Base-by-base conservation (phyloP, 441 rosid genomes). In the Bruguiera hainesii region DNA sequence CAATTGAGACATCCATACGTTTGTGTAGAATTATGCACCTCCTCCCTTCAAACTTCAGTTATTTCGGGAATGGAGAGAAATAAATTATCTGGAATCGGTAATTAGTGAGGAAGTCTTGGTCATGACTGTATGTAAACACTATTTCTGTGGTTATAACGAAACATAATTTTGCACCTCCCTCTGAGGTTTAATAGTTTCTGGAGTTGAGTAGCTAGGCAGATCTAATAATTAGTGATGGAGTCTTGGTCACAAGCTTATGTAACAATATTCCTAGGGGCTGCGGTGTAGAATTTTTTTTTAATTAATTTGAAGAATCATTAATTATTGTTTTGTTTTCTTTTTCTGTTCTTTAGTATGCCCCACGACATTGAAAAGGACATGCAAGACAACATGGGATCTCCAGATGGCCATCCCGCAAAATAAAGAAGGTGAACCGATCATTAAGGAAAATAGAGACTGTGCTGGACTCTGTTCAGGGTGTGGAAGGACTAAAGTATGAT, bases 361-460 rank as follows among this genome's bases (percentile, higher is more conserved):
- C 7, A 94, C 98, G 31, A 94, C 98, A 5, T 75, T 91, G 71
- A 89, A 94, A 84, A 86, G 98, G 73, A 94, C 91, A 78, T 23
- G 23, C 23, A 23, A 23, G 23, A 23, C 23, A 23, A 23, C 23
- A 23, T 23, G 23, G 23, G 23, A 23, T 23, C 23, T 23, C 23
- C 23, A 23, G 23, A 23, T 23, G 23, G 23, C 23, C 23, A 0
- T 23, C 23, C 23, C 23, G 97, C 20, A 94, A 94, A 84, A 91
- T 94, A 71, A 91, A 91, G 73, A 94, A 94, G 76, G 98, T 91
- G 77, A 94, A 87, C 64, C 80, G 97, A 35, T 94, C 98, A 1
- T 70, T 94, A 58, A 83, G 61, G 76, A 94, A 85, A 80, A 89
- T 91, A 81, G 89, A 87, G 70, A 89, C 96, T 0, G 96, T 91